These are phyloP conservation scores for Myxozyma mucilagina DNA, from an alignment of 805 yeast genomes.

Conservation along the genomic window DNA sequence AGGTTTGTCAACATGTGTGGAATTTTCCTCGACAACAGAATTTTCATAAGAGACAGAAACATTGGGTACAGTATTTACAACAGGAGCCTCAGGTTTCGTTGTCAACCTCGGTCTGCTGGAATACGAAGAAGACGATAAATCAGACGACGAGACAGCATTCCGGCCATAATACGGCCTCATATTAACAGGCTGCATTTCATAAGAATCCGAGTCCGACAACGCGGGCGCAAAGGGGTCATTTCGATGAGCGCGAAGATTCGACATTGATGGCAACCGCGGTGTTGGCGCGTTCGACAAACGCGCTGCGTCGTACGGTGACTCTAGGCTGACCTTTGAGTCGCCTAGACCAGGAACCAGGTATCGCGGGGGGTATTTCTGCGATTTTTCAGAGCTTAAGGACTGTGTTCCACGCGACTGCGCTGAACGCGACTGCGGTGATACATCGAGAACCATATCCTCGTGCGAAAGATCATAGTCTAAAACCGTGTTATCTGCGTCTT, in stretches of 20 bases:
- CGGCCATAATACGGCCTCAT: neutral
- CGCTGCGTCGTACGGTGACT: slow-evolving; percentile 24
- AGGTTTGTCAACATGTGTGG: no score
- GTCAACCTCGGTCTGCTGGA: neutral
- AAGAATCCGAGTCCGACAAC: slow-evolving; percentile 14
- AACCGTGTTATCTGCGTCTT: slow-evolving; percentile 41
- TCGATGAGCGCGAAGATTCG: neutral
- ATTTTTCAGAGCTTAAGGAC: no score
- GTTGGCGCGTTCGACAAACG: neutral
- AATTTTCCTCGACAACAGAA: no score
- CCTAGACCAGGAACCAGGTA: slow-evolving; percentile 17
- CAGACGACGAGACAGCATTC: slow-evolving; percentile 2
- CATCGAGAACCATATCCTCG: slow-evolving; percentile 28
- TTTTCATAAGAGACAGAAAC: no score
- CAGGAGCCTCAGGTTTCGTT: neutral
- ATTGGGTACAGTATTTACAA: neutral
- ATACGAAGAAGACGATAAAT: neutral
- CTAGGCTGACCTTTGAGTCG: slow-evolving; percentile 19
- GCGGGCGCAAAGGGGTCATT: slow-evolving; percentile 7
- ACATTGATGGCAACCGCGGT: neutral
- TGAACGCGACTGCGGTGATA: no score
- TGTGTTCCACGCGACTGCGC: no score
- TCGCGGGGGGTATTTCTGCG: neutral
- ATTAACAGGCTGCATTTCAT: slow-evolving; percentile 18
- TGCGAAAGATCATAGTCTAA: slow-evolving; percentile 43